Conservation (phyloP, 83 land plant species). For the Larix sibirica region DNA sequence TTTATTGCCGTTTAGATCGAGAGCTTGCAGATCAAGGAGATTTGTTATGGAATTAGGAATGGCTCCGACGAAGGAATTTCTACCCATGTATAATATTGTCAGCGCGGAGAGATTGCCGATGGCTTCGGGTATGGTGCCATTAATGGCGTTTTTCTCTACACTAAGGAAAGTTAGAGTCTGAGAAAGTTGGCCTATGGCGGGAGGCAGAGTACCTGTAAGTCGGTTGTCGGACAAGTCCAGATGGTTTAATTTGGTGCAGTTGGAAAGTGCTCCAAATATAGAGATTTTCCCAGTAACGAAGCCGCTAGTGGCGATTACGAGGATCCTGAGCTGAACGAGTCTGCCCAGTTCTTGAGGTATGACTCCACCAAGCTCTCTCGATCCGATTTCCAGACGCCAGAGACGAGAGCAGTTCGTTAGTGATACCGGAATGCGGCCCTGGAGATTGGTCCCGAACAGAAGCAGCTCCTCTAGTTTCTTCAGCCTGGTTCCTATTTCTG, state of each 20-base stretch:
- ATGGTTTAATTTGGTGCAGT: not conserved
- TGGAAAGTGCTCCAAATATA: constrained; percentile 11
- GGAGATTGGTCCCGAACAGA: not conserved
- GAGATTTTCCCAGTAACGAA: not conserved
- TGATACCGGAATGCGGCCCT: not conserved
- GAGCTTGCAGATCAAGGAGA: not conserved
- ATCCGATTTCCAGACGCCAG: not conserved
- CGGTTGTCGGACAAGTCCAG: constrained; percentile 4
- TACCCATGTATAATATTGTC: constrained; percentile 4
- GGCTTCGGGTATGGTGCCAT: constrained; percentile 29
- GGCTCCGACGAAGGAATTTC: constrained; percentile 19
- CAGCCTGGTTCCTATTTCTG: not conserved
- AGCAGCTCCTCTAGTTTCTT: not conserved
- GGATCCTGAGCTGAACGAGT: not conserved
- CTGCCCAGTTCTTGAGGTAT: constrained; percentile 20
- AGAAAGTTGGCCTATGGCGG: not conserved
- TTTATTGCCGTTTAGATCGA: constrained; percentile 20
- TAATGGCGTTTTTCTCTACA: constrained; percentile 10
- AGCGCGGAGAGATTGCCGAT: constrained; percentile 10
- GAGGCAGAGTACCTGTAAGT: constrained; percentile 13
- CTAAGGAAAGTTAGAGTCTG: constrained; percentile 4
- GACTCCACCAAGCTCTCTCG: constrained; percentile 1
- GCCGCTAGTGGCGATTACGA: not conserved
- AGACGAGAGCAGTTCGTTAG: constrained; percentile 7
- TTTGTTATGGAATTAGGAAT: constrained; percentile 18